Evolutionary conservation across 139 green algal species (phyloP), one percentile per base, ranked within the genome.

Genomic region (Ostreobium quekettii): DNA sequence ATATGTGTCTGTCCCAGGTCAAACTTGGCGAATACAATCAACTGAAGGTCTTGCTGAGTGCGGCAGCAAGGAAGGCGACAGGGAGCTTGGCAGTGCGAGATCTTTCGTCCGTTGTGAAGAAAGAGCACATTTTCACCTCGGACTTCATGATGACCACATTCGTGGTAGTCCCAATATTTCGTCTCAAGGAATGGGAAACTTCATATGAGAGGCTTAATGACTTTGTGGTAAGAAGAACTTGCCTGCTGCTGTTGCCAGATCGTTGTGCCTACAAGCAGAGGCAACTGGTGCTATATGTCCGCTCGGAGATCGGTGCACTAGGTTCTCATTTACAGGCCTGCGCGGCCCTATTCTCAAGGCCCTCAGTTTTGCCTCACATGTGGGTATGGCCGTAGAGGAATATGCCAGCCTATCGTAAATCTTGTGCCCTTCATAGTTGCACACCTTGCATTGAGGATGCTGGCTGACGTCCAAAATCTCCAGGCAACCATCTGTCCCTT

Each of bases 81-180:
- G 93, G 95, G 60, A 94, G 79, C 72, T 72, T 99, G 65, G 84
- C 90, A 0, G 90, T 99, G n/a, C 70, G 84, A 7, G 90, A 96
- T 64, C 67, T 96, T 36, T 75, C 74, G 22, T 42, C 93, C 4
- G 1, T 89, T 3, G 80, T 97, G 4, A 83, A 90, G 66, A 66
- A 73, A 1, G 49, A 79, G 42, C 73, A 90, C 61, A 38, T 97
- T 6, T 73, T 96, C 0, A 75, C 88, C 53, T 93, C 86, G 4
- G 95, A 99, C 74, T 95, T 98, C 83, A 68, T 99, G 32, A 78
- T 64, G 32, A 97, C 94, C 1, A 67, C 96, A 36, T 86, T 96
- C 57, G 88, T 97, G 26, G 82, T 97, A 38, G 86, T 99, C 4
- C 60, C 83, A 61, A 92, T 90, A 72, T 86, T 84, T 39, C 66